Conservation (phyloP, 2,329 filamentous ascomycete genomes). For the Aureobasidium sp. region DNA sequence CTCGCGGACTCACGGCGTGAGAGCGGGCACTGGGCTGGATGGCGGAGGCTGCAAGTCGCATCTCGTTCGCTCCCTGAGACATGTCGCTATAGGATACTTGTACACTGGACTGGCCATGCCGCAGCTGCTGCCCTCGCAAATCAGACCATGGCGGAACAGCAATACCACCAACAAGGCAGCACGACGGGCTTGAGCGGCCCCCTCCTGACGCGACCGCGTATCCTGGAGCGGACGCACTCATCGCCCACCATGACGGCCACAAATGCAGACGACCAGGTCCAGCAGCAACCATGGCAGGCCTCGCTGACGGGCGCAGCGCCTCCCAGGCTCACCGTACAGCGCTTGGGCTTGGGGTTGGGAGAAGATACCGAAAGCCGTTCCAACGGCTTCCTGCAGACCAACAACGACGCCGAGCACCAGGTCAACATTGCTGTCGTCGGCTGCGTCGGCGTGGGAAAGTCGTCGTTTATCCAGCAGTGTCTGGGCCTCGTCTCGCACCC, state of each 20-base stretch:
- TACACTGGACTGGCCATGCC: background rate
- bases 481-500: conserved; percentile 46
- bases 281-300: background rate
- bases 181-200: background rate
- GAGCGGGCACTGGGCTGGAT: background rate
- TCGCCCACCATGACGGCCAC: conserved; percentile 20
- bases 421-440: conserved; percentile 55
- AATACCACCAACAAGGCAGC: background rate
- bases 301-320: background rate
- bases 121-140: background rate
- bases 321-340: background rate
- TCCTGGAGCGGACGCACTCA: conserved; percentile 24
- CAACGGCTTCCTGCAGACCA: conserved; percentile 14
- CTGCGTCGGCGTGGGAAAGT: conserved; percentile 49
- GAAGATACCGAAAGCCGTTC: background rate
- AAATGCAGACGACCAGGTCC: background rate
- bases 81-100: background rate
- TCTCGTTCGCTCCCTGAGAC: background rate
- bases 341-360: background rate
- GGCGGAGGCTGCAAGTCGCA: background rate
- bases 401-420: conserved; percentile 37
- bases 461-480: conserved; percentile 52
- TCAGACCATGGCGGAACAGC: conserved; percentile 6
- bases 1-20: background rate
- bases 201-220: conserved; percentile 17